Evolutionary conservation across 2,329 filamentous ascomycete species (phyloP), one percentile per base, ranked within the genome.

Genomic region (Monosporascus ibericus): DNA sequence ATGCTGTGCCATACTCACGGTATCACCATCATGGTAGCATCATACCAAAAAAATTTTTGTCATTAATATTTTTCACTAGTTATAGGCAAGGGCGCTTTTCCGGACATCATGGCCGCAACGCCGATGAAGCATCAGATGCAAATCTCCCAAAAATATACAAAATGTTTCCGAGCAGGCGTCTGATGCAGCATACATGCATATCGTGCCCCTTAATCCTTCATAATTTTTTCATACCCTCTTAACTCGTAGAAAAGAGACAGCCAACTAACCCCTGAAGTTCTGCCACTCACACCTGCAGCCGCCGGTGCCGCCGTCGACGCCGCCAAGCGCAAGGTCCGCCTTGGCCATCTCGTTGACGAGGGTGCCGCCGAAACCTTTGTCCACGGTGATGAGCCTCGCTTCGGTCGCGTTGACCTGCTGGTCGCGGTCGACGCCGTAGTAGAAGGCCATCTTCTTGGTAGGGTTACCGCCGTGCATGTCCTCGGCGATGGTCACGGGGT

Each of bases 211-310:
- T 22, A 20, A 20, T 20, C n/a, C 39, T 11, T 42, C 39, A 8
- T 42, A 11, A 20, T 5, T 20, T 20, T 20, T 4, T 14, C 22
- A 20, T 42, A 24, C 7, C 22, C 2, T 11, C 9, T 34, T 34
- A 5, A 34, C 9, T 34, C 11, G 30, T 34, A 34, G 30, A 34
- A 14, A 11, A 34, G 30, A 34, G 3, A 2, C 30, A 14, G 9
- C 30, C 30, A 14, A 9, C 11, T 34, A 34, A 11, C 30, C 30
- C 30, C 64, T 52, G 38, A 72, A 83, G 54, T 86, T 86, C 52
- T 74, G 72, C 79, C 82, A 86, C 59, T 77, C 71, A 64, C 83
- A 86, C 65, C 70, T 74, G 62, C 83, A 86, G 1, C 84, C 84
- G 17, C 82, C 82, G 1, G 74, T 77, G 38, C 83, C 84, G 22